phyloP scores from a whole-genome alignment of 2,329 filamentous ascomycete species.

The Penicillium psychrosexuale region DNA sequence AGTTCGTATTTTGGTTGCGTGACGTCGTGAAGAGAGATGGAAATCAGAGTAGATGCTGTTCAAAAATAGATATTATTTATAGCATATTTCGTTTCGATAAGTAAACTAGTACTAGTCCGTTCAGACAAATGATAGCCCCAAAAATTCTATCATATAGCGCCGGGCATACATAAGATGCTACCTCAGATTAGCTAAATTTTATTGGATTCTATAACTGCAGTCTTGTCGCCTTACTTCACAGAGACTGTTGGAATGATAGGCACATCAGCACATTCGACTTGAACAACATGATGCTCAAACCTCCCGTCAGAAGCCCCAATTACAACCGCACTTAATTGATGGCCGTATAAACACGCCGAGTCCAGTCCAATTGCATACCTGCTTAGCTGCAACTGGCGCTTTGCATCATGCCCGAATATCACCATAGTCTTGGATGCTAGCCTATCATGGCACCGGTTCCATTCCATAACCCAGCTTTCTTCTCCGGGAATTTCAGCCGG shows the following conservation, averaged over 20 bases:
- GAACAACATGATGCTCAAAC: slow-evolving; percentile 14
- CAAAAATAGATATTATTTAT: no score
- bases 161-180: no score
- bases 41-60: no score
- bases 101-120: no score
- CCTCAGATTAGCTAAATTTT: no score
- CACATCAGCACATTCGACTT: slow-evolving; percentile 18
- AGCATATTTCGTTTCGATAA: no score
- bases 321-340: slow-evolving; percentile 20
- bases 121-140: no score
- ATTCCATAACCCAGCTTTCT: slow-evolving; percentile 20
- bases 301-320: slow-evolving; percentile 1
- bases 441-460: slow-evolving; percentile 22
- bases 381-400: slow-evolving; percentile 20
- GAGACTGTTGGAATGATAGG: slow-evolving; percentile 9
- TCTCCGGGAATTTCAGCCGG: slow-evolving; percentile 15
- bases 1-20: no score
- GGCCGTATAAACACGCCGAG: slow-evolving; percentile 22
- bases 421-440: slow-evolving; percentile 17
- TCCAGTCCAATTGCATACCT: slow-evolving; percentile 23
- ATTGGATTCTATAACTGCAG: no score
- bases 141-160: no score
- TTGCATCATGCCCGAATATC: slow-evolving; percentile 26
- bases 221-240: background rate
- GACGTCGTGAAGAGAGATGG: no score